Evolutionary conservation across 768 basidiomycete species (phyloP).

Genomic region (Hortiboletus campestris): DNA sequence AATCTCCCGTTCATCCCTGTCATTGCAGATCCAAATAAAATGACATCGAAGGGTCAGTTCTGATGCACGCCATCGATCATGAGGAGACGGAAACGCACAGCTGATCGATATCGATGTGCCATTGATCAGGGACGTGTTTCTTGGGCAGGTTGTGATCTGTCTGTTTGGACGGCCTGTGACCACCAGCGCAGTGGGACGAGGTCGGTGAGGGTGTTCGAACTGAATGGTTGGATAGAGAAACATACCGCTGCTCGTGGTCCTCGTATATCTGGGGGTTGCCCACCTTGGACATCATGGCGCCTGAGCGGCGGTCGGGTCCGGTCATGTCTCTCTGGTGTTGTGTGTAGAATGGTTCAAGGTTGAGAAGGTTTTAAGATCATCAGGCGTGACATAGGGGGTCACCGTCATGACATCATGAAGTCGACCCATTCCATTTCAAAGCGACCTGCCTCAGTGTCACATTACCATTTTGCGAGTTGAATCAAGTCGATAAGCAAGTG

Average conservation of each 20-base stretch:
- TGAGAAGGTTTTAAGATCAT: neutral
- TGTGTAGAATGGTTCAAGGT: neutral
- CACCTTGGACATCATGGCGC: slow-evolving; percentile 50
- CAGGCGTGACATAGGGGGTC: neutral
- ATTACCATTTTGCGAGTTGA: no score
- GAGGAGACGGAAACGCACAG: slow-evolving; percentile 7
- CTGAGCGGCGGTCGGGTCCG: slow-evolving; percentile 15
- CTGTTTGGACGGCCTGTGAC: slow-evolving; percentile 23
- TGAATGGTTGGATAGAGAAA: neutral
- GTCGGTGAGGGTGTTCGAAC: neutral
- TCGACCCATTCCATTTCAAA: slow-evolving; percentile 1
- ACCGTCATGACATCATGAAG: slow-evolving; percentile 14
- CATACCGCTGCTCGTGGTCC: slow-evolving; percentile 48
- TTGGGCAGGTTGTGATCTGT: slow-evolving; percentile 22
- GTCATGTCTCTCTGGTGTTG: slow-evolving; percentile 19
- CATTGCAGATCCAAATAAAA: neutral
- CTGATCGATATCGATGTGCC: slow-evolving; percentile 38
- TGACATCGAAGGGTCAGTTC: neutral
- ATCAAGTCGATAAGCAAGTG: neutral
- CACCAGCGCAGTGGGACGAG: neutral
- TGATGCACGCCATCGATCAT: neutral
- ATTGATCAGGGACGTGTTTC: slow-evolving; percentile 33
- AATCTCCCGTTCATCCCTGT: slow-evolving; percentile 45
- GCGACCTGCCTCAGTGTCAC: neutral
- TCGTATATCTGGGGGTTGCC: slow-evolving; percentile 50